A percentile compares a stretch with the other conserved stretches of the same genome.
phyloP scores from a whole-genome alignment of 495 filamentous ascomycete species.

The Trichoderma asperelloides region DNA sequence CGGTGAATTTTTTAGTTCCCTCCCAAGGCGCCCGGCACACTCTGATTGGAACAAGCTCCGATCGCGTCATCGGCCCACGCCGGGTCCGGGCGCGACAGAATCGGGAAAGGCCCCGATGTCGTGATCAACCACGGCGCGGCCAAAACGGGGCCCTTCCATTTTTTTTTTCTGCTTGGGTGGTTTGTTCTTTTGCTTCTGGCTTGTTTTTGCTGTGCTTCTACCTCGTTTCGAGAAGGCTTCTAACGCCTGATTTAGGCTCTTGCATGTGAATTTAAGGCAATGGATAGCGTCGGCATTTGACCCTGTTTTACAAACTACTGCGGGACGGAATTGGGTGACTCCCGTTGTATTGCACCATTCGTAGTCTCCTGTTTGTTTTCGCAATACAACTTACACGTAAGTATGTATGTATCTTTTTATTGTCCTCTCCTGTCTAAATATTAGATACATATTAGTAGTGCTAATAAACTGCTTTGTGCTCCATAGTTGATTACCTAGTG shows the following conservation, averaged over 20 bases:
- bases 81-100: constrained; percentile 5
- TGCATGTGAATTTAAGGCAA: background rate
- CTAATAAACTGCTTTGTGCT: no score
- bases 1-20: background rate
- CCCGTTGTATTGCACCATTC: no score
- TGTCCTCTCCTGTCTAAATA: no score
- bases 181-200: background rate
- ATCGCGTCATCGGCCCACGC: constrained; percentile 7
- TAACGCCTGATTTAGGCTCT: background rate
- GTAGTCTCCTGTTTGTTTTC: no score
- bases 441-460: no score
- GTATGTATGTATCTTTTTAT: no score
- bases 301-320: no score
- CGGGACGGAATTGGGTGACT: no score
- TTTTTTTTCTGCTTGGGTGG: background rate
- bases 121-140: background rate
- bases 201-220: background rate
- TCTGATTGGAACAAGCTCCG: background rate
- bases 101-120: constrained; percentile 7
- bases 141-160: background rate
- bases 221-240: background rate
- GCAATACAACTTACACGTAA: no score
- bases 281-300: no score
- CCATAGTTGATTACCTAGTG: no score
- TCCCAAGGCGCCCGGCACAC: background rate